Conservation (phyloP, 2,329 filamentous ascomycete species). For the Fusarium chlamydosporum region DNA sequence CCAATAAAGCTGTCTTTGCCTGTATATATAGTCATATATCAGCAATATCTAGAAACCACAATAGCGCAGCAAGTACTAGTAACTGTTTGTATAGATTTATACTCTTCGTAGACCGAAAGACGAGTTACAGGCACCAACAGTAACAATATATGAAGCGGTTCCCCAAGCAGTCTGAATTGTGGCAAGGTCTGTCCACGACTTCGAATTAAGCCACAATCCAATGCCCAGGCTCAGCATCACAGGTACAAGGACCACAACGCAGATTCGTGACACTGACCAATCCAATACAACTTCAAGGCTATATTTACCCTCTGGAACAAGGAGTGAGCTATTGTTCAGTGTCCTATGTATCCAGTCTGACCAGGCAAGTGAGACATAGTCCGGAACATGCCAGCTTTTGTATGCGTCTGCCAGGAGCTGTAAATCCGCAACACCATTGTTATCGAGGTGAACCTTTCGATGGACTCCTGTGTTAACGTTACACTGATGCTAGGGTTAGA, state of each 20-base stretch:
- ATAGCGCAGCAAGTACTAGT: too few species aligned
- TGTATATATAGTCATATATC: too few species aligned
- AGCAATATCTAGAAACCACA: too few species aligned
- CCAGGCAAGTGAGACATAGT: neutral
- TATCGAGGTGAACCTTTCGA: rapidly evolving
- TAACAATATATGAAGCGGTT: neutral
- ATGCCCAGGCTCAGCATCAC: neutral
- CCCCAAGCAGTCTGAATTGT: slow-evolving; percentile 2
- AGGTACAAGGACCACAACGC: neutral
- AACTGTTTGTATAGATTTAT: too few species aligned
- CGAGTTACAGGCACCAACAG: neutral
- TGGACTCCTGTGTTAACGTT: rapidly evolving
- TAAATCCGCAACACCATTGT: neutral
- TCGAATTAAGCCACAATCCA: neutral
- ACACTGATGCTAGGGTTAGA: neutral
- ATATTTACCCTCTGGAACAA: neutral
- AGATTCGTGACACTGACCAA: neutral
- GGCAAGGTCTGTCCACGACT: neutral
- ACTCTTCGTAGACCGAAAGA: too few species aligned
- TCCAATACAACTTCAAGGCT: neutral
- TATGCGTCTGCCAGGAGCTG: neutral
- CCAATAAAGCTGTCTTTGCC: too few species aligned
- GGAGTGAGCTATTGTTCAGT: rapidly evolving
- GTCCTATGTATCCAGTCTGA: slow-evolving; percentile 1
- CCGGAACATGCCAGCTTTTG: neutral